These are phyloP conservation scores for Epichloe sibirici DNA, from an alignment of 2,329 filamentous ascomycete species.

Conservation along the genomic window DNA sequence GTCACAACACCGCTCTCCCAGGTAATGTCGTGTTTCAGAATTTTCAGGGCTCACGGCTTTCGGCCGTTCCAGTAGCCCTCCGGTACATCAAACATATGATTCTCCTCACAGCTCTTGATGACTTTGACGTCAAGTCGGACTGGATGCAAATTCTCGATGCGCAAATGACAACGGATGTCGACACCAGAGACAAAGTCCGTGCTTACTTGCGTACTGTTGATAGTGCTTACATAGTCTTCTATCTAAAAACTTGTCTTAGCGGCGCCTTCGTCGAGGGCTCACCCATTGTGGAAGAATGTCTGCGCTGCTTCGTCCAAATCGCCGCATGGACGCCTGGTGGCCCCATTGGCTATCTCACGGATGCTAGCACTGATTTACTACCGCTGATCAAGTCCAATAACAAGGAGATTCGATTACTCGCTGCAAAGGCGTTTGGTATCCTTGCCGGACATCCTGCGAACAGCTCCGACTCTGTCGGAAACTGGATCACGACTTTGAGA, in stretches of 20 bases:
- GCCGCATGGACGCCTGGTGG: constrained; percentile 38
- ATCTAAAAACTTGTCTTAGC: constrained; percentile 44
- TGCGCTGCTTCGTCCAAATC: constrained; percentile 41
- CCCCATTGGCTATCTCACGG: constrained; percentile 36
- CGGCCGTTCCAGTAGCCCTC: constrained; percentile 56
- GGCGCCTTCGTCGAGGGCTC: constrained; percentile 37
- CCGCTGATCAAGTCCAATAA: constrained; percentile 59
- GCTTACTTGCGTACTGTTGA: constrained; percentile 35
- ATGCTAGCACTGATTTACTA: constrained; percentile 39
- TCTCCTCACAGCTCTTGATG: constrained; percentile 34
- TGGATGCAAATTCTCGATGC: constrained; percentile 76
- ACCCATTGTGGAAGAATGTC: constrained; percentile 32
- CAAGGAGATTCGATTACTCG: constrained; percentile 50
- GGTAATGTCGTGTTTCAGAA: constrained; percentile 26
- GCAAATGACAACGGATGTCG: constrained; percentile 56
- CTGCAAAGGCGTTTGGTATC: constrained; percentile 63
- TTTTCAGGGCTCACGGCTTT: constrained; percentile 32
- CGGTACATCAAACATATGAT: constrained; percentile 50
- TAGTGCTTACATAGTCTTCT: constrained; percentile 25
- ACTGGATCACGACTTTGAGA: constrained; percentile 20
- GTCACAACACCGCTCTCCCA: neutral
- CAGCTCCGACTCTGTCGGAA: constrained; percentile 18
- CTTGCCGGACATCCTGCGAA: constrained; percentile 53
- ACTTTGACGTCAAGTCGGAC: constrained; percentile 55
- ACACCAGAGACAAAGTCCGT: constrained; percentile 47